Base-by-base conservation (phyloP, 164 flowering plant species). In the Liriodendron chinense region DNA sequence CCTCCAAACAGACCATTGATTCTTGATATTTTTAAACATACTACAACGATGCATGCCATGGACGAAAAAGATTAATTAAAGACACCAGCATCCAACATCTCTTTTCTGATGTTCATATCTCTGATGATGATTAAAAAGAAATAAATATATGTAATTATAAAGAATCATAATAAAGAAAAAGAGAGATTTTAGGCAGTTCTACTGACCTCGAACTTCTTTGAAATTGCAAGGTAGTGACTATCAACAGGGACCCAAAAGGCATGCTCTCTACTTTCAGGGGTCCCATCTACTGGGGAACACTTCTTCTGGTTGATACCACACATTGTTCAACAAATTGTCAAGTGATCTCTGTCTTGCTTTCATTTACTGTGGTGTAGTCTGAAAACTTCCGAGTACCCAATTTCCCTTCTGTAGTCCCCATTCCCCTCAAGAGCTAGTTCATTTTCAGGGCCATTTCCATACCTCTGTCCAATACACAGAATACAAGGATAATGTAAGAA, bases 341-440 rank as follows among this genome's bases (percentile, higher is more conserved):
- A 10, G 9, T 2, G 4, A 2, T 7, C 16, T 21, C 9, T 14
- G 50, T n/a, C 16, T 34, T 68, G 50, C 7, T 57, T 12, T 9
- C 23, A 64, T 16, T 23, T 18, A 3, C 61, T 20, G 28, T 64
- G 21, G 8, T 48, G 20, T 12, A 73, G 14, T 73, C 22, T 43
- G 69, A 47, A 23, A 73, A 62, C 0, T 64, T 64, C n/a, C 13
- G 22, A 64, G 67, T 64, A 23, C 26, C 97, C 95, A 68, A 84
- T 73, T 73, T 71, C 47, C 64, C 94, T 85, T 20, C 92, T 87
- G 83, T 87, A 90, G 68, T 89, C 97, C 65, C 95, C 95, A 78
- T 68, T 74, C 1, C 83, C 77, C 76, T 89, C 94, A 1, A 89
- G 73, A 1, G 91, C 69, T n/a, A 91, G 82, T 64, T 84, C 87